A percentile compares a stretch with the other conserved stretches of the same genome.
Conservation (phyloP, 139 green algal species). For the Limnomonas spitsbergensis region DNA sequence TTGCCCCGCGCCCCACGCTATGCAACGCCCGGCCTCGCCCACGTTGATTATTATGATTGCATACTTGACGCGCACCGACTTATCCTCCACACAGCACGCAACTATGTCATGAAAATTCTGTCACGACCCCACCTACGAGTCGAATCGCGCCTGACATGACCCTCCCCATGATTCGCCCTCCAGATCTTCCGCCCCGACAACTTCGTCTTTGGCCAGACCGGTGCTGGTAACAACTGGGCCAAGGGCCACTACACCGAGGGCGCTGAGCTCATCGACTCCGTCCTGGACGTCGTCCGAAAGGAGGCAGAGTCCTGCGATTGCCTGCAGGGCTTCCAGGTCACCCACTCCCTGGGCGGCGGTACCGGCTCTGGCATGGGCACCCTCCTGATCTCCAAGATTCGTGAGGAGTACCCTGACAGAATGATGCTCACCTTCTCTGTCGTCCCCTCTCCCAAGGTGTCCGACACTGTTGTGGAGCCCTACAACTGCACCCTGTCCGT, state of each 20-base stretch:
- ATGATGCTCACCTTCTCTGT: slow-evolving; percentile 99
- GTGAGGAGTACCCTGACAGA: slow-evolving; percentile 95
- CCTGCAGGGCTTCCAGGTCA: slow-evolving; percentile 97
- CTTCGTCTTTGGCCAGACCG: slow-evolving; percentile 97
- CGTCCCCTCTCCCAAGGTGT: slow-evolving; percentile 98
- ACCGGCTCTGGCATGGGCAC: slow-evolving; percentile 98
- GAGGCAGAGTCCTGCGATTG: slow-evolving; percentile 97
- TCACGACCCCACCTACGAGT: too few species aligned
- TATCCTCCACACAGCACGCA: not conserved
- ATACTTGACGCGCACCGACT: not conserved
- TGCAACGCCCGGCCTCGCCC: not conserved
- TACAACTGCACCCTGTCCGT: slow-evolving; percentile 99
- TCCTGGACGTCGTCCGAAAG: slow-evolving; percentile 98
- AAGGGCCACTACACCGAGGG: slow-evolving; percentile 99
- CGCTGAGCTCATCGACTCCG: slow-evolving; percentile 96
- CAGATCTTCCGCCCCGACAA: slow-evolving; percentile 93
- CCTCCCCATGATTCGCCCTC: not conserved
- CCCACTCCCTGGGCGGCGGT: slow-evolving; percentile 92
- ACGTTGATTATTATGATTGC: not conserved
- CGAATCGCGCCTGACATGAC: too few species aligned
- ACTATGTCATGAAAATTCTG: too few species aligned
- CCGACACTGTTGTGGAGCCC: slow-evolving; percentile 98
- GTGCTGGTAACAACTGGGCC: slow-evolving; percentile 98
- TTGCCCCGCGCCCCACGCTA: not conserved
- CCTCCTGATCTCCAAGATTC: slow-evolving; percentile 97